Conservation (phyloP, 2,329 filamentous ascomycete species). For the Colletotrichum salicis region DNA sequence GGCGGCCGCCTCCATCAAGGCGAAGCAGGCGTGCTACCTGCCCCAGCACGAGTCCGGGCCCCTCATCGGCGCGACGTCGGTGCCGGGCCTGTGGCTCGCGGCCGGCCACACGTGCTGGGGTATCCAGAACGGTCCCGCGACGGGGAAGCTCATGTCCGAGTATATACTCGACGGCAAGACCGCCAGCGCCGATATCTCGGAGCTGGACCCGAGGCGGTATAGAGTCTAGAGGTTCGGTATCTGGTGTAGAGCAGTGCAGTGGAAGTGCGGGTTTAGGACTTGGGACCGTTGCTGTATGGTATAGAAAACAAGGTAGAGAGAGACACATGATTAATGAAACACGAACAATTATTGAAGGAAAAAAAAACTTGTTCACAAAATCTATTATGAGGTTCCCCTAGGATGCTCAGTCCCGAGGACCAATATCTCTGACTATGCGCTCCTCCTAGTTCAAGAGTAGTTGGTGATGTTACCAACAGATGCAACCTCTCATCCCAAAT, state of each 20-base stretch:
- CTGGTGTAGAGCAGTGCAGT: background rate
- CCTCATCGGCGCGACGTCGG: constrained; percentile 79
- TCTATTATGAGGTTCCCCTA: constrained; percentile 3
- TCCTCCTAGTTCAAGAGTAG: background rate
- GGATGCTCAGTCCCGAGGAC: constrained; percentile 9
- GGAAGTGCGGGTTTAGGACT: background rate
- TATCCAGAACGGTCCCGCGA: constrained; percentile 93
- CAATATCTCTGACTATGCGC: background rate
- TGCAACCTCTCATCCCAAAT: constrained; percentile 3
- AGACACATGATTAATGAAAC: background rate
- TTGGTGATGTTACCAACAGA: background rate
- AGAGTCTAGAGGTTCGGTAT: constrained; percentile 53
- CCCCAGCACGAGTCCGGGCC: constrained; percentile 81
- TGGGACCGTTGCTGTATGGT: background rate
- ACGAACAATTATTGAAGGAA: background rate
- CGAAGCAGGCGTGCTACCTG: constrained; percentile 91
- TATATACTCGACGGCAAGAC: constrained; percentile 79
- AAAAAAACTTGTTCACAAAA: no score
- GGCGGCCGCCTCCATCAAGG: constrained; percentile 74
- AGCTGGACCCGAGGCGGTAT: constrained; percentile 74
- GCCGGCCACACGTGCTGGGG: constrained; percentile 98
- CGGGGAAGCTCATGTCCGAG: constrained; percentile 83
- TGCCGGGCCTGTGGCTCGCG: constrained; percentile 81
- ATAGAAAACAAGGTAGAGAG: background rate
- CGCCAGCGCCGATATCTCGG: constrained; percentile 73